Conservation (phyloP, 768 basidiomycete species). For the Boletus rubropictus region DNA sequence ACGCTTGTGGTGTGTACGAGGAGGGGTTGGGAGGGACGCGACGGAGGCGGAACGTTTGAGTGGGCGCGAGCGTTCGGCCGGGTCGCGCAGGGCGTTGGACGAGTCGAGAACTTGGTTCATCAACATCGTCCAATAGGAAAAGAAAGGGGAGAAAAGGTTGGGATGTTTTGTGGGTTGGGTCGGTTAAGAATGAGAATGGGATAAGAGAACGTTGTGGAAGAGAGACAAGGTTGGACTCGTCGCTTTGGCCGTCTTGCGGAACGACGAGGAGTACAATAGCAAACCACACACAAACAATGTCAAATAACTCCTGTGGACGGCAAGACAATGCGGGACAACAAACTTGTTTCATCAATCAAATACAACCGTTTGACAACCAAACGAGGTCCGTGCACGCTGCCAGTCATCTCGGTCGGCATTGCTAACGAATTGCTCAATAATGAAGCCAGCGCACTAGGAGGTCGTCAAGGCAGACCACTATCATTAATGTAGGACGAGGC, state of each 20-base stretch:
- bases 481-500: no score
- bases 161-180: neutral
- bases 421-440: neutral
- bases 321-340: neutral
- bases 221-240: constrained; percentile 9
- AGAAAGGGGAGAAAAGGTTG: neutral
- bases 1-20: constrained; percentile 49
- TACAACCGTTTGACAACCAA: neutral
- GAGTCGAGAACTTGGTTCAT: constrained; percentile 33
- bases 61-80: constrained; percentile 25
- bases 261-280: constrained; percentile 13
- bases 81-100: constrained; percentile 19
- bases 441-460: neutral
- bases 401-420: neutral
- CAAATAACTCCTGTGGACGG: constrained; percentile 7
- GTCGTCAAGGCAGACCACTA: neutral
- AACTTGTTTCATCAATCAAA: neutral
- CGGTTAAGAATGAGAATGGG: neutral
- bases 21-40: constrained; percentile 63
- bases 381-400: neutral
- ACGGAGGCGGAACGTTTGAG: constrained; percentile 62
- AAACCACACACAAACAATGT: constrained; percentile 14
- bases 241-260: constrained; percentile 9
- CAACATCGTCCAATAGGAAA: constrained; percentile 19
- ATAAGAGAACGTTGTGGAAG: constrained; percentile 20